phyloP scores from a whole-genome alignment of 2,329 filamentous ascomycete species.

The Akanthomyces muscarius region DNA sequence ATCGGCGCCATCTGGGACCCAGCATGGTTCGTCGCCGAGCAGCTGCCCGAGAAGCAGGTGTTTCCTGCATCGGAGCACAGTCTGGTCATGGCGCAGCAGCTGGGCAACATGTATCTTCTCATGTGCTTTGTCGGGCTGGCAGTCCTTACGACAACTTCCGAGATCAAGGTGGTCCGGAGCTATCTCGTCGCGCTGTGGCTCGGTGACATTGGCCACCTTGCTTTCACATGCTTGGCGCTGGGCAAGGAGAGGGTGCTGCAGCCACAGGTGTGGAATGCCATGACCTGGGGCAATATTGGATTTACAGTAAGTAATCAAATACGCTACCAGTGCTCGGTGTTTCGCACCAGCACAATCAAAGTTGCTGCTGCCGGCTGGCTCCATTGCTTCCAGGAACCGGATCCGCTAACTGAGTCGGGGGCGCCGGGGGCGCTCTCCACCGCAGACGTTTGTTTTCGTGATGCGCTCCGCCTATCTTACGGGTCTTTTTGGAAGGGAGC shows the following conservation, averaged over 20 bases:
- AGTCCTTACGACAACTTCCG: slow-evolving; percentile 60
- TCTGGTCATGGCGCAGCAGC: slow-evolving; percentile 59
- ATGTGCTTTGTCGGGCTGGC: slow-evolving; percentile 61
- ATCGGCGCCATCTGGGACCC: slow-evolving; percentile 52
- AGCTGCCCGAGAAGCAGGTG: slow-evolving; percentile 44
- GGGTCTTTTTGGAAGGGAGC: slow-evolving; percentile 54
- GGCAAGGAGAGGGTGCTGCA: slow-evolving; percentile 52
- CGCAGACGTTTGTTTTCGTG: slow-evolving; percentile 50
- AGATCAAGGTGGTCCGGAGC: slow-evolving; percentile 61
- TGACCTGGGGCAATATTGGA: slow-evolving; percentile 71
- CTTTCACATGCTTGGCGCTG: slow-evolving; percentile 54
- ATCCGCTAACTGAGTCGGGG: slow-evolving; percentile 15
- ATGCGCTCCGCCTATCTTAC: slow-evolving; percentile 55
- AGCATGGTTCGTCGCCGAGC: slow-evolving; percentile 60
- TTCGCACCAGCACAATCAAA: background rate
- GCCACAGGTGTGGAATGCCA: slow-evolving; percentile 59
- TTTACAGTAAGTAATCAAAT: slow-evolving; percentile 48
- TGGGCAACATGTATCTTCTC: slow-evolving; percentile 67
- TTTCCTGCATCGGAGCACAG: slow-evolving; percentile 40
- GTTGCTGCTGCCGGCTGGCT: background rate
- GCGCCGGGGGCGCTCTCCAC: slow-evolving; percentile 5
- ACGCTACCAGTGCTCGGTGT: no score
- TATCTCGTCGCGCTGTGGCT: slow-evolving; percentile 63
- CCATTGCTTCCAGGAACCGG: background rate
- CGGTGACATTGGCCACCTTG: slow-evolving; percentile 65